Base-by-base conservation (phyloP, 441 rosid species). In the Flueggea neowawraea region DNA sequence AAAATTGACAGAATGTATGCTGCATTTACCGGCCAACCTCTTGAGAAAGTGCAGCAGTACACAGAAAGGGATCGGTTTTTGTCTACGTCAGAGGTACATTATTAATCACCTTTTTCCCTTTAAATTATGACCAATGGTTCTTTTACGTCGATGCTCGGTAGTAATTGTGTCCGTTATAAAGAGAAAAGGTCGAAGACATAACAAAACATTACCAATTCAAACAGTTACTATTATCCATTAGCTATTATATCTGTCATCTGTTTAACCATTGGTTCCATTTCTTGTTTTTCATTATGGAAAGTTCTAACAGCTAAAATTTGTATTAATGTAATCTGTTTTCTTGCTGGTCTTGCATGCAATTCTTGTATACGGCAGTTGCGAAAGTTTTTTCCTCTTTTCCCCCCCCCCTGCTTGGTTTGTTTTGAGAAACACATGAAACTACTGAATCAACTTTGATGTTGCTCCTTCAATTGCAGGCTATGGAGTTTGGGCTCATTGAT, bases 11-110 rank as follows among this genome's bases (percentile, higher is more conserved):
- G 55, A 70, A 91, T 89, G 97, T 89, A 72, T 59, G 74, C 86
- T 59, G 86, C 92, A 67, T 95, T 95, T 69, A 86, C 97, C 16
- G 88, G 96, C 61, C 98, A 91, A 73, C 69, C 97, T n/a, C 73
- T 91, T 9, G 97, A 91, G 80, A 88, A 73, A 78, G 96, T 89
- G 74, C 97, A 91, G 60, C 80, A 82, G 49, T 82, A 77, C 75
- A 95, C 98, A 0, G 91, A 91, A 65, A 82, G 88, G 73, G 95
- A 89, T 73, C 88, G 85, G 47, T 95, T 86, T 89, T 73, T 91
- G 66, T 88, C 96, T 2, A 78, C 78, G 47, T 69, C 96, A n/a
- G 99, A 95, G 98, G 97, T 95, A 83, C 50, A 31, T 39, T 53
- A 64, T 64, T 12, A 11, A 45, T 16, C 61, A 61, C 10, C 28